Evolutionary conservation across 2,329 filamentous ascomycete species (phyloP), one percentile per base, ranked within the genome.

Genomic region (Sporothrix brasiliensis): DNA sequence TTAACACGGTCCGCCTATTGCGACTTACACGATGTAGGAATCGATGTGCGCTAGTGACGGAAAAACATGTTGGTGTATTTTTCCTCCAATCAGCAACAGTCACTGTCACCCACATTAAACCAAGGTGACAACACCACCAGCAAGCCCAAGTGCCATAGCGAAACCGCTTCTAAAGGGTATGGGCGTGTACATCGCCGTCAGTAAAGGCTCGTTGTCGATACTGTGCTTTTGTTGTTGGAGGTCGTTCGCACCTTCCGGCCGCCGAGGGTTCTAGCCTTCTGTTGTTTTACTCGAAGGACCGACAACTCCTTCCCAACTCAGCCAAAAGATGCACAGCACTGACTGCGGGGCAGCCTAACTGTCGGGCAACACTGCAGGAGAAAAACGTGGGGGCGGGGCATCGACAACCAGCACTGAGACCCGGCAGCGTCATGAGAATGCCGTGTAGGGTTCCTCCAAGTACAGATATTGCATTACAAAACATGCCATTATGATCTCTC

Each of bases 71-170:
- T 21, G 19, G 3, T 21, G 47, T 47, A 63, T 56, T 69, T 71
- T 72, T 70, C 70, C 70, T 56, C 70, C 70, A 72, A 72, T 72
- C n/a, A 68, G 10, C 4, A 16, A 53, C 19, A 6, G n/a, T 16
- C 14, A 19, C 39, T 11, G 34, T 24, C 34, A 60, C n/a, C 14
- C n/a, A 16, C 41, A 21, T 24, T 65, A 27, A 11, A 44, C 39
- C 58, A 11, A 63, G n/a, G 44, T 19, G 44, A 50, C 63, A 47
- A 53, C 61, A 66, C 21, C 27, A 24, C 19, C 4, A 52, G 19
- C 4, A 4, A n/a, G 9, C 30, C 16, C 41, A 19, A 19, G 41
- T 21, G 13, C 21, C 39, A 6, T 1, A 27, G n/a, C 39, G 21
- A 47, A 39, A 21, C 58, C 47, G 58, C 16, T 4, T 60, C 52